A percentile compares a stretch with the other conserved stretches of the same genome.
phyloP scores from a whole-genome alignment of 352 stramenopile genomes.

The Pythium inflatum region DNA sequence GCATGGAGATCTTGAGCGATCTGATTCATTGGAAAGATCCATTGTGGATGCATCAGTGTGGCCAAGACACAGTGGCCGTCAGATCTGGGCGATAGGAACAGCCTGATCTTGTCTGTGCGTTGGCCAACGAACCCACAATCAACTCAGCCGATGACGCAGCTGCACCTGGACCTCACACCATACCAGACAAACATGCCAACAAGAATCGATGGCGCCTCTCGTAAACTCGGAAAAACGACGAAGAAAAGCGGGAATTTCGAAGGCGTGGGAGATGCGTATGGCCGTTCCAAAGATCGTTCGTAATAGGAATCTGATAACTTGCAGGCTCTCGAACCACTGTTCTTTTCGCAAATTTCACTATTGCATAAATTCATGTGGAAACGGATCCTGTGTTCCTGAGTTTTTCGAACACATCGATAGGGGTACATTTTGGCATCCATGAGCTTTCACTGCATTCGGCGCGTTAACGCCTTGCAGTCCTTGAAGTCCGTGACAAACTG shows the following conservation, averaged over 20 bases:
- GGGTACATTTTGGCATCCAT: conserved; percentile 17
- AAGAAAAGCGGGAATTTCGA: no score
- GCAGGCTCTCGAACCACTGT: neutral
- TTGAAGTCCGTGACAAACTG: conserved; percentile 35
- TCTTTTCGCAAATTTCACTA: neutral
- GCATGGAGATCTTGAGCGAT: no score
- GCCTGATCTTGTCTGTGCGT: neutral
- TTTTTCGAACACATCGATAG: neutral
- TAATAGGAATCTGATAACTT: conserved; percentile 7
- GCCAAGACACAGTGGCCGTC: no score
- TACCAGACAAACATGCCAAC: no score
- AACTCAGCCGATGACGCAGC: no score
- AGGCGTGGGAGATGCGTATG: no score
- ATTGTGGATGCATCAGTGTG: no score
- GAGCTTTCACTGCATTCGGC: no score
- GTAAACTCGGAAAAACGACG: no score
- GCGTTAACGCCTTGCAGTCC: conserved; percentile 33
- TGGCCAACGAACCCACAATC: no score
- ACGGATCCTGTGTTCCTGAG: neutral
- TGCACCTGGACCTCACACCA: no score
- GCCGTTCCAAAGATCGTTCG: neutral
- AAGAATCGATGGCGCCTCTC: no score
- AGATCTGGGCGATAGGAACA: neutral
- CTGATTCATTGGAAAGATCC: neutral
- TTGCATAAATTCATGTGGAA: neutral